Base-by-base conservation (phyloP, 441 rosid genomes). In the Adansonia gregorii region DNA sequence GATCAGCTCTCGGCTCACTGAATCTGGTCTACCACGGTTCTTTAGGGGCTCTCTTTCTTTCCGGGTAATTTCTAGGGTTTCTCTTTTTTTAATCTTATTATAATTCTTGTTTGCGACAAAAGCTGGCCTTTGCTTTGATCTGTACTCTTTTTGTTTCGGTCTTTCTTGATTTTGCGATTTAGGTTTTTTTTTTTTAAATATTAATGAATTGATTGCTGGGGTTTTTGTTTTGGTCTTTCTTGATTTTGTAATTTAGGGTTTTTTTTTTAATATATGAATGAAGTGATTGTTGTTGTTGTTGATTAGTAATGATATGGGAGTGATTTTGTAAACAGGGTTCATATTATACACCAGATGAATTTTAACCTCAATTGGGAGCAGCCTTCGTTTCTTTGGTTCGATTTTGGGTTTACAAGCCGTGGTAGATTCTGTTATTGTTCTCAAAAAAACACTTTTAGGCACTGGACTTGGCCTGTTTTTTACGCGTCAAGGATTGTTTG, bases 401-500 rank as follows among this genome's bases (percentile, higher is more conserved):
- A 78, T 66, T 88, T 87, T 70, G 83, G 89, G 91, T 89, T 87
- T 83, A 86, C 90, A 94, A 88, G 83, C 90, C 81, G 87, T 59
- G 89, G 91, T 86, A 91, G 87, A 82, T 82, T 86, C 80, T 89
- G 98, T 89, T 85, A n/a, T 72, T 72, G 86, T 61, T 79, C 89
- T n/a, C 85, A 89, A 79, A 89, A 84, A 74, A 79, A 83, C 78
- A 75, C 85, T 31, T 92, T 93, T 74, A 79, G 90, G 41, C 93
- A 91, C 67, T 92, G 97, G 98, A 92, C 94, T 83, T 94, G 93
- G 52, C 56, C 72, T 14, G 19, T 68, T 55, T 27, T 46, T 60
- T 60, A 71, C 41, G 52, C 61, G 54, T 41, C 39, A 20, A 51
- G 65, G 59, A 54, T 69, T 73, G 31, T 63, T 19, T 15, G 15